Evolutionary conservation across 78 protist genomes (phyloP).

Genomic region (Speleostelium caveatum): DNA sequence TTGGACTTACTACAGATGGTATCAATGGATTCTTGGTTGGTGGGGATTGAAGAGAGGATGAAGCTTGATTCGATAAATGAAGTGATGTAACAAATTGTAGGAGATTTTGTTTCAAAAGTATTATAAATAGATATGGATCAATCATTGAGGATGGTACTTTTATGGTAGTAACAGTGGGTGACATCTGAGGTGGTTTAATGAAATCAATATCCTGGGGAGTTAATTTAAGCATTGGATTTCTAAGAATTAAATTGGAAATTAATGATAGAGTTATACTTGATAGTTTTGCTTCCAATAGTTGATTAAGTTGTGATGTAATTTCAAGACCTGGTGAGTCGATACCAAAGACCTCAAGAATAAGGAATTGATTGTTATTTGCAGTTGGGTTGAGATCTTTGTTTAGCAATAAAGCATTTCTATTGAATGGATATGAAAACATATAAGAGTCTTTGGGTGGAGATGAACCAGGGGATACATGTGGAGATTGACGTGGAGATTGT

Average conservation of each 20-base stretch:
- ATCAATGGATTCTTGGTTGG: neutral
- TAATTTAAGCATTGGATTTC: conserved; percentile 77
- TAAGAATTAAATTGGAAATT: conserved; percentile 26
- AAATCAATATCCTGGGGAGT: conserved; percentile 70
- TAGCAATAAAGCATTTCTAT: neutral
- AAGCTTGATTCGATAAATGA: conserved; percentile 18
- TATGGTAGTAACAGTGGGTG: conserved; percentile 21
- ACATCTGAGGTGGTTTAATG: conserved; percentile 43
- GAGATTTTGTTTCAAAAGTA: conserved; percentile 58
- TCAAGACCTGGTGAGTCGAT: conserved; percentile 70
- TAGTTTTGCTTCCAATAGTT: conserved; percentile 55
- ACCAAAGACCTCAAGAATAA: conserved; percentile 59
- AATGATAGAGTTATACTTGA: conserved; percentile 22
- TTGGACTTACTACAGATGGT: no score
- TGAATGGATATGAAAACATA: neutral
- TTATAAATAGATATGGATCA: conserved; percentile 46
- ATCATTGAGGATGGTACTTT: conserved; percentile 3
- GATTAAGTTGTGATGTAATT: conserved; percentile 53
- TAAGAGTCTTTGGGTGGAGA: conserved; percentile 68
- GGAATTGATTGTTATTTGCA: neutral
- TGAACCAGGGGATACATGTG: conserved; percentile 47
- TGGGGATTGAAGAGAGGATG: neutral
- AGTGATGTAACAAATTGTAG: conserved; percentile 47
- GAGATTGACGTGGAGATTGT: conserved; percentile 74
- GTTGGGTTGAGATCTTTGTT: neutral